A percentile compares a stretch with the other conserved stretches of the same genome.
These are phyloP conservation scores for Boletus vermiculosoides DNA, from an alignment of 768 basidiomycete genomes.

Conservation along the genomic window DNA sequence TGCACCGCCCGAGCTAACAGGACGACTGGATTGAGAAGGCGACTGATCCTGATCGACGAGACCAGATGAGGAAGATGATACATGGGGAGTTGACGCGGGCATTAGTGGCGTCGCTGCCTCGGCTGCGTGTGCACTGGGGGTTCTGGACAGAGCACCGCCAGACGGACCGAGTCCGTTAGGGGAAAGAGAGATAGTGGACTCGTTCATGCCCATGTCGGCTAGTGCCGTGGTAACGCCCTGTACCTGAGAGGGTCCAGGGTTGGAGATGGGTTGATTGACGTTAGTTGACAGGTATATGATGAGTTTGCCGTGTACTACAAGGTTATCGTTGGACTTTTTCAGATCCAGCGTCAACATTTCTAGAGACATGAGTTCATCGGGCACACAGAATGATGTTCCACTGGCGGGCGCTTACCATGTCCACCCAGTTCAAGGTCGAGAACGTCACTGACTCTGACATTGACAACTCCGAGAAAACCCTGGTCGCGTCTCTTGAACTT, in stretches of 20 bases:
- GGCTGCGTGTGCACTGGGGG: constrained; percentile 66
- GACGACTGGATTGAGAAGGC: constrained; percentile 31
- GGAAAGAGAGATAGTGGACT: constrained; percentile 59
- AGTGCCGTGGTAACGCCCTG: constrained; percentile 58
- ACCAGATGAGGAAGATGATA: constrained; percentile 24
- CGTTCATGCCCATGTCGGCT: constrained; percentile 58
- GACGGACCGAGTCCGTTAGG: constrained; percentile 37
- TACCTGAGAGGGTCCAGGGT: constrained; percentile 76
- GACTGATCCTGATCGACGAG: constrained; percentile 31
- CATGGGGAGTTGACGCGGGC: constrained; percentile 40
- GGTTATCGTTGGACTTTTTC: constrained; percentile 98
- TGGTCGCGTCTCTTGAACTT: constrained; percentile 99
- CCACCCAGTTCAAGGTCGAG: constrained; percentile 90
- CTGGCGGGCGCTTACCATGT: constrained; percentile 64
- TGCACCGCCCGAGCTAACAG: constrained; percentile 35
- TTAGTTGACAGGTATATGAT: constrained; percentile 97
- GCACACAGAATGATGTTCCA: background rate
- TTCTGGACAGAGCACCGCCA: constrained; percentile 53
- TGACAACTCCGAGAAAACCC: constrained; percentile 97
- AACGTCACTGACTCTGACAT: constrained; percentile 86
- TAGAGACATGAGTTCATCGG: constrained; percentile 28
- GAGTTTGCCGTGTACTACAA: constrained; percentile 96
- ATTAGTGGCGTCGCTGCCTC: constrained; percentile 45
- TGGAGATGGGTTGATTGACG: constrained; percentile 76
- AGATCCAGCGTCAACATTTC: constrained; percentile 97